Evolutionary conservation across 1,284 basidiomycete genomes (phyloP).

Genomic region (Tetrapyrgos nigripes): DNA sequence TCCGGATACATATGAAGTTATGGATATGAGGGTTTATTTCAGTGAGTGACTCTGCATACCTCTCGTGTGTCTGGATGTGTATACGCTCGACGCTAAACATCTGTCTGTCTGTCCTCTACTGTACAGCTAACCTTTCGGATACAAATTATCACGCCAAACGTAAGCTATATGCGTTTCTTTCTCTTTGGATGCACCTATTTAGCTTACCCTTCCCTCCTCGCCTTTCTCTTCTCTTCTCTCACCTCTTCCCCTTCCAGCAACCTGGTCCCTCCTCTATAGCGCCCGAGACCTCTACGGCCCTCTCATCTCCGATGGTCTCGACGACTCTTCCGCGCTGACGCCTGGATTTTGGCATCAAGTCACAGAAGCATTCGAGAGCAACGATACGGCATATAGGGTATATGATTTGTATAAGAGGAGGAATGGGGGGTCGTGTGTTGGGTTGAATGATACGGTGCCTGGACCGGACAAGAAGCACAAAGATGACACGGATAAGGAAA

Average conservation of each 20-base stretch:
- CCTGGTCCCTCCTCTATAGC: constrained; percentile 63
- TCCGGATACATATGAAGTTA: constrained; percentile 57
- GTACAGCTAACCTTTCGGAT: constrained; percentile 42
- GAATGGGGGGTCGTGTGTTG: constrained; percentile 43
- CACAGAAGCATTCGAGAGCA: constrained; percentile 57
- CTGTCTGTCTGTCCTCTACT: not conserved
- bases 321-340: constrained; percentile 34
- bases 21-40: constrained; percentile 54
- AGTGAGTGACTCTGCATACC: constrained; percentile 31
- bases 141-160: constrained; percentile 44
- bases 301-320: constrained; percentile 27
- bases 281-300: constrained; percentile 58
- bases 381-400: constrained; percentile 53
- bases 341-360: constrained; percentile 67
- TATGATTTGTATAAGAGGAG: constrained; percentile 50
- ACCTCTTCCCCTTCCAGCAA: constrained; percentile 37
- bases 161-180: constrained; percentile 19
- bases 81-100: not conserved
- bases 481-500: not conserved
- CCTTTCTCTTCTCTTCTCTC: constrained; percentile 2
- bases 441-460: constrained; percentile 9
- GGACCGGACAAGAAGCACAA: not conserved
- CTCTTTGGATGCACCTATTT: not conserved
- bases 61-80: not conserved
- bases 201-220: not conserved